phyloP scores from a whole-genome alignment of 2,329 filamentous ascomycete genomes.

The Ophiostoma australiae region DNA sequence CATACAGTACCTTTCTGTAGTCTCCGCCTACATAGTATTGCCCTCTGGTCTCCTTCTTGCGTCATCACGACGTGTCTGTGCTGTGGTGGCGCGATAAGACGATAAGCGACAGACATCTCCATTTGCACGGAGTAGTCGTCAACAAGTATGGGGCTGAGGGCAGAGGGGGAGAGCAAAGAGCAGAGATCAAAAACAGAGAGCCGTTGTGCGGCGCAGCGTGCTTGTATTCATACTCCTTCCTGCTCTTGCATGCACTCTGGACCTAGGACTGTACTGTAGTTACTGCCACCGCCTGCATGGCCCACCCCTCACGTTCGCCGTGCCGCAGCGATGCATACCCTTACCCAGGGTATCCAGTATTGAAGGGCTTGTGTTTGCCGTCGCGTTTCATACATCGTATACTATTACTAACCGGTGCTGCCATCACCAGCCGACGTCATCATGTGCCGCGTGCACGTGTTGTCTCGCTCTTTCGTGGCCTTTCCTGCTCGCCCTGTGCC shows the following conservation, averaged over 20 bases:
- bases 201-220: neutral
- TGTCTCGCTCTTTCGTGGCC: neutral
- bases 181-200: too few relatives aligned
- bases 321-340: neutral
- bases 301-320: neutral
- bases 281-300: too few relatives aligned
- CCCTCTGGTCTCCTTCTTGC: neutral
- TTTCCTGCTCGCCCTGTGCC: neutral
- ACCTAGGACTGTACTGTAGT: too few relatives aligned
- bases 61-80: slow-evolving; percentile 2
- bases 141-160: neutral
- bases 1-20: neutral
- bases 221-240: neutral
- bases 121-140: neutral
- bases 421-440: neutral
- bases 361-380: neutral
- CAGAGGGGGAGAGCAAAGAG: neutral
- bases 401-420: neutral
- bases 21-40: neutral
- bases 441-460: neutral
- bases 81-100: neutral
- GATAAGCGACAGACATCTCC: slow-evolving; percentile 1
- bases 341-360: neutral
- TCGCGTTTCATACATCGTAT: neutral
- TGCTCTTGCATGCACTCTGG: neutral